phyloP scores from a whole-genome alignment of 176 grass and related monocot species.

The Areca catechu region DNA sequence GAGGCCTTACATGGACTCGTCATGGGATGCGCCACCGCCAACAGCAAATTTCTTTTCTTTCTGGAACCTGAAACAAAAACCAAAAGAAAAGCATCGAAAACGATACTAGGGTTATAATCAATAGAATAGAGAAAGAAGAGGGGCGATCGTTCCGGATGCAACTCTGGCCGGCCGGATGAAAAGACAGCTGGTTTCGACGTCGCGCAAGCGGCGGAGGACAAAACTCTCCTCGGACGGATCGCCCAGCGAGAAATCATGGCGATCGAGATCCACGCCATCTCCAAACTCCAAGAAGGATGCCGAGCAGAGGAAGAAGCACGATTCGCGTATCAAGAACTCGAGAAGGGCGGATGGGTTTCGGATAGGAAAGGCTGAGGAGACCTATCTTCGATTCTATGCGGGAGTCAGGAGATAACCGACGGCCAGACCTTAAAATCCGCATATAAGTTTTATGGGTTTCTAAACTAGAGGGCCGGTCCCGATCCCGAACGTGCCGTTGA shows the following conservation, averaged over 20 bases:
- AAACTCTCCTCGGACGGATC: constrained; percentile 24
- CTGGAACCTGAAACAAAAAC: not conserved
- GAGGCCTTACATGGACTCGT: constrained; percentile 65
- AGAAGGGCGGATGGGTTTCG: no score
- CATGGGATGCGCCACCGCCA: constrained; percentile 73
- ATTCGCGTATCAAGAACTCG: no score
- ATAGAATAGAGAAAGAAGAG: not conserved
- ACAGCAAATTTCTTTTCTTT: constrained; percentile 52
- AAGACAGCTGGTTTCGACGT: not conserved
- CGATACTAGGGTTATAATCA: not conserved
- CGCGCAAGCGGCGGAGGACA: constrained; percentile 8
- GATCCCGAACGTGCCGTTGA: no score
- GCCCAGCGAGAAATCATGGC: constrained; percentile 31
- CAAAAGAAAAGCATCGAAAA: not conserved
- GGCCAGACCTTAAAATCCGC: no score
- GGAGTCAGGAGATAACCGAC: no score
- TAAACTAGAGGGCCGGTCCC: no score
- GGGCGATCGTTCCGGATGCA: not conserved
- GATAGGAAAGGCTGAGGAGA: no score
- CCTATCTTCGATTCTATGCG: no score
- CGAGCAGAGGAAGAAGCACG: not conserved
- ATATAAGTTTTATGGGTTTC: no score
- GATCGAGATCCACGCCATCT: constrained; percentile 34
- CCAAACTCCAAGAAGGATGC: no score
- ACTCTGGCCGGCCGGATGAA: not conserved